Conservation (phyloP, 257 asterid species). For the Cordia subcordata region DNA sequence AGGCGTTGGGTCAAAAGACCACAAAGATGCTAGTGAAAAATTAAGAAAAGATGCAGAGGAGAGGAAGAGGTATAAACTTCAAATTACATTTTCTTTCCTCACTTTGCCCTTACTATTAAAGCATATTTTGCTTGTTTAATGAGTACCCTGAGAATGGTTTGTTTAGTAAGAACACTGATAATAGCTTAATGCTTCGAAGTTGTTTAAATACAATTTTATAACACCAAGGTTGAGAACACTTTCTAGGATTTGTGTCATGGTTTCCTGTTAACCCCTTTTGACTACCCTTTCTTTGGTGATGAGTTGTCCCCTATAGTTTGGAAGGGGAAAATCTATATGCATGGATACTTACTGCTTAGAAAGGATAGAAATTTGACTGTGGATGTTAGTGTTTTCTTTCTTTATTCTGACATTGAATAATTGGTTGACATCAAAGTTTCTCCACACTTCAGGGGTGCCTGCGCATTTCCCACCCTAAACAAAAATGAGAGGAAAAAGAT, state of each 20-base stretch:
- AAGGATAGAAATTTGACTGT: too few species aligned
- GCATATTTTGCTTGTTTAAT: background rate
- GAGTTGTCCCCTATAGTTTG: background rate
- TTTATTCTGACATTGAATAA: too few species aligned
- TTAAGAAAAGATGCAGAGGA: conserved; percentile 69
- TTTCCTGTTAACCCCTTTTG: background rate
- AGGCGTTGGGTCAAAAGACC: conserved; percentile 49
- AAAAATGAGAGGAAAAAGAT: too few species aligned
- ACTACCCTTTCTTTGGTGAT: background rate
- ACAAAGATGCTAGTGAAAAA: conserved; percentile 63
- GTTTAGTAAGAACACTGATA: background rate
- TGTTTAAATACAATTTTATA: too few species aligned
- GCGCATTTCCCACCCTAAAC: too few species aligned
- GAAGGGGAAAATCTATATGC: background rate
- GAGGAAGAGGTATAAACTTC: conserved; percentile 72
- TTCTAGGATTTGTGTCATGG: background rate
- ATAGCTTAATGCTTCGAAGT: background rate
- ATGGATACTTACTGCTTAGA: too few species aligned
- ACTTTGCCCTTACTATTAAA: conserved; percentile 2
- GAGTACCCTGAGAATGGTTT: background rate
- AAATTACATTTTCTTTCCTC: conserved; percentile 6
- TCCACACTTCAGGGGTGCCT: too few species aligned
- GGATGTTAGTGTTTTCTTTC: too few species aligned
- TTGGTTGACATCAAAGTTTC: too few species aligned
- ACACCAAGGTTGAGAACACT: too few species aligned